These are phyloP conservation scores for Xenosphaeropsis pyriputrescens DNA, from an alignment of 2,329 filamentous ascomycete species.

Conservation along the genomic window DNA sequence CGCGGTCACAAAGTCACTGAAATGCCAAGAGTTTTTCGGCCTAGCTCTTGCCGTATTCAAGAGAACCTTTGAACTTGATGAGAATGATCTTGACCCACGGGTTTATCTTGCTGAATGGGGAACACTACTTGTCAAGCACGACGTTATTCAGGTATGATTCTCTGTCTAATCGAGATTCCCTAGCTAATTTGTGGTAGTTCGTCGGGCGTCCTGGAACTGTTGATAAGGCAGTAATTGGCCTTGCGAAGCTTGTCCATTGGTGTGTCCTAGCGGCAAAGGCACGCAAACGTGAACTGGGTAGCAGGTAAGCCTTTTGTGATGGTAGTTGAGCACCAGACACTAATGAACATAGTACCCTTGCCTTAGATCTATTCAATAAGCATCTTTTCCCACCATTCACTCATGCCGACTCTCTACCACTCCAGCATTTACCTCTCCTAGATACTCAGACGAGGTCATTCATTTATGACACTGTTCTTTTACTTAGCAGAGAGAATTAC, in stretches of 20 bases:
- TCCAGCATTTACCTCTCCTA: constrained; percentile 30
- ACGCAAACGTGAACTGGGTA: too few species aligned
- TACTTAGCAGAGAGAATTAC: constrained; percentile 35
- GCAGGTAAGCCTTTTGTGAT: too few species aligned
- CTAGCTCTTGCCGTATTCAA: constrained; percentile 25
- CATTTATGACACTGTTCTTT: constrained; percentile 44
- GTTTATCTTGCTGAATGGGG: constrained; percentile 15
- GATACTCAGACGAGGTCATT: constrained; percentile 38
- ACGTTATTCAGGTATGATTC: constrained; percentile 23
- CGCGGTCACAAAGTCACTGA: constrained; percentile 7
- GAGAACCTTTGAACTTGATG: constrained; percentile 19
- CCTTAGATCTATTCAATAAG: constrained; percentile 39
- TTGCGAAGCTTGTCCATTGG: constrained; percentile 20
- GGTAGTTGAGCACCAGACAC: constrained; percentile 1
- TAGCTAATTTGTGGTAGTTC: constrained; percentile 8
- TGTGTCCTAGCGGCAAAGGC: constrained; percentile 15
- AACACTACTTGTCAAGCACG: constrained; percentile 21
- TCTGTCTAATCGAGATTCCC: background rate
- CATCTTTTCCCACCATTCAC: constrained; percentile 49
- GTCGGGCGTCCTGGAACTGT: constrained; percentile 16
- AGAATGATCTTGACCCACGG: constrained; percentile 4
- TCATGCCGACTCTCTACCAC: constrained; percentile 11
- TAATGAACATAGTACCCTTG: constrained; percentile 21
- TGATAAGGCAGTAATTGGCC: constrained; percentile 19
- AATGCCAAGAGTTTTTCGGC: constrained; percentile 20